phyloP scores from a whole-genome alignment of 805 yeast species.

The Scheffersomyces coipomensis region DNA sequence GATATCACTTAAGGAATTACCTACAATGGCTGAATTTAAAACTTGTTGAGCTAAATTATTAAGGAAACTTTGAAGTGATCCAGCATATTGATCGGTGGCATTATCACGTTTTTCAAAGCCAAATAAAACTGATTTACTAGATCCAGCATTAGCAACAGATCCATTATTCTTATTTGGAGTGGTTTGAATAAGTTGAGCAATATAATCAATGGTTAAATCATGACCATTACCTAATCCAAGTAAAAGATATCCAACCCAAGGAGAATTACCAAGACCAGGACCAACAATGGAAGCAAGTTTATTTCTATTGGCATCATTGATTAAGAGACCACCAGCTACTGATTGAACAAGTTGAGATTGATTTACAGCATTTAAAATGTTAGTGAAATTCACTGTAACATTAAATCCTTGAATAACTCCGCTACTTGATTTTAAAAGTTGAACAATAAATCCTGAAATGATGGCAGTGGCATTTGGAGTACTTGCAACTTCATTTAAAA shows the following conservation, averaged over 20 bases:
- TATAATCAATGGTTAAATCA: conserved; percentile 23
- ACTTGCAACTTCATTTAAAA: conserved; percentile 16
- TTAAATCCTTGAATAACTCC: conserved; percentile 8
- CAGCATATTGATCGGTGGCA: conserved; percentile 15
- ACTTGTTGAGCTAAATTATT: conserved; percentile 27
- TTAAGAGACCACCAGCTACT: conserved; percentile 22
- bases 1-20: conserved; percentile 18
- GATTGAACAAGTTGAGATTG: conserved; percentile 26
- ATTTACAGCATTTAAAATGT: conserved; percentile 17
- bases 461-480: not conserved
- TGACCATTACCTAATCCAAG: conserved; percentile 33
- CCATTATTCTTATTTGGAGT: conserved; percentile 19
- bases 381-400: conserved; percentile 21
- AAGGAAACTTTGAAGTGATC: conserved; percentile 31
- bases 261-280: conserved; percentile 13
- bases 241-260: conserved; percentile 28
- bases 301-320: conserved; percentile 27
- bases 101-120: not conserved
- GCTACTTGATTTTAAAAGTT: not conserved
- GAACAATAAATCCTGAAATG: not conserved
- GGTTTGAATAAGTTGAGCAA: conserved; percentile 26
- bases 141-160: conserved; percentile 2
- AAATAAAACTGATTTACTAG: not conserved
- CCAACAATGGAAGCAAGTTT: conserved; percentile 25
- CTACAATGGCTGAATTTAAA: conserved; percentile 17